Evolutionary conservation across 305 asterid genomes (phyloP).

Genomic region (Solanum aculeatissimum): DNA sequence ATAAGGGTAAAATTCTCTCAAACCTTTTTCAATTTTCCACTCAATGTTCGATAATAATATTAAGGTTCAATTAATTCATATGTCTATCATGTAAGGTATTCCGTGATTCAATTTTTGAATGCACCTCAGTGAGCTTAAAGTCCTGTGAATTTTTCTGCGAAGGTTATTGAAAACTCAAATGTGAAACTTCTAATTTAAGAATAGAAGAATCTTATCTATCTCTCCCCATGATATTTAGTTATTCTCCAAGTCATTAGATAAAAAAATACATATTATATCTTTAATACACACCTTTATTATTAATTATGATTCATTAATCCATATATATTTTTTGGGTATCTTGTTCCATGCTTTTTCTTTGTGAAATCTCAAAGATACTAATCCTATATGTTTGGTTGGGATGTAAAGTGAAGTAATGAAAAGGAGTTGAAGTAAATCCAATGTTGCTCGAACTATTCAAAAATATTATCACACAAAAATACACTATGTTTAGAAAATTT

Average conservation of each 20-base stretch:
- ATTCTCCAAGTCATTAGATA: not conserved
- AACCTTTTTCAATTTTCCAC: not conserved
- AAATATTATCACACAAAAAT: not conserved
- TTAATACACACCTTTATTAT: not conserved
- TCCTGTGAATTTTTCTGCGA: too few relatives aligned
- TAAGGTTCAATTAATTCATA: not conserved
- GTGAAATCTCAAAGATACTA: not conserved
- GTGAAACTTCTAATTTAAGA: accelerated
- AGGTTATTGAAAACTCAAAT: not conserved
- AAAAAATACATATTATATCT: not conserved
- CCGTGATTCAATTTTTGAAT: too few relatives aligned
- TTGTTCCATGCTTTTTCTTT: not conserved
- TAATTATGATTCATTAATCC: not conserved
- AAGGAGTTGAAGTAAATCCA: not conserved
- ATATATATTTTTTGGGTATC: not conserved
- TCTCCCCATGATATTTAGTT: not conserved
- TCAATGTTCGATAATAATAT: not conserved
- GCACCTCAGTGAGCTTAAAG: too few relatives aligned
- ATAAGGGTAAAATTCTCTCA: not conserved
- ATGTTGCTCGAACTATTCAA: not conserved
- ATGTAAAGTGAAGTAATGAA: not conserved
- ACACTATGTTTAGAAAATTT: too few relatives aligned
- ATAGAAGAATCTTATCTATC: not conserved
- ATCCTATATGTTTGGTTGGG: not conserved
- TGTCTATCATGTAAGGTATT: not conserved